These are phyloP conservation scores for Thermochaetoides thermophila DNA, from an alignment of 495 filamentous ascomycete genomes.

Conservation along the genomic window DNA sequence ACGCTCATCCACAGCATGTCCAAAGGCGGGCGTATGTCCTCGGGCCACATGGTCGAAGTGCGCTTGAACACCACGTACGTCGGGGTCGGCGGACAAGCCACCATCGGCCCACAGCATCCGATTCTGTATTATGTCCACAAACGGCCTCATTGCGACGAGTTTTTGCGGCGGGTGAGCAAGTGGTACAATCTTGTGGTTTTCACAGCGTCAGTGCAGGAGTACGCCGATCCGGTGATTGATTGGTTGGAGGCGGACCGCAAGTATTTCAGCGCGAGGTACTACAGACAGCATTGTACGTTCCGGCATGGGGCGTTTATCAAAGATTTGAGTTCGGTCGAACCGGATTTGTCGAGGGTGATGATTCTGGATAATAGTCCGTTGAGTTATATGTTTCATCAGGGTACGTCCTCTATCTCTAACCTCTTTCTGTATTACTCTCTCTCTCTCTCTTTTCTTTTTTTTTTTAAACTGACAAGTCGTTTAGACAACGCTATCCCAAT, in stretches of 20 bases:
- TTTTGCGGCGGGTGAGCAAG: conserved; percentile 78
- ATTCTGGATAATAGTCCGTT: conserved; percentile 96
- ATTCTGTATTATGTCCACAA: conserved; percentile 99
- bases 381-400: conserved; percentile 98
- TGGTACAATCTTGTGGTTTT: conserved; percentile 99
- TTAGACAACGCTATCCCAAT: conserved; percentile 89
- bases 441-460: conserved; percentile 3
- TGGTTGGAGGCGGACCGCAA: conserved; percentile 95
- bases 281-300: conserved; percentile 90
- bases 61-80: conserved; percentile 57
- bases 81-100: conserved; percentile 46
- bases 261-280: conserved; percentile 83
- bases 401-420: conserved; percentile 29
- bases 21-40: conserved; percentile 89
- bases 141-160: conserved; percentile 91
- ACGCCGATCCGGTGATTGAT: conserved; percentile 97
- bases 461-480: conserved; percentile 6
- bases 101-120: conserved; percentile 74
- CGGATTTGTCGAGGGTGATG: conserved; percentile 92
- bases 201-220: conserved; percentile 94
- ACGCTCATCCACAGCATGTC: conserved; percentile 95
- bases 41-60: conserved; percentile 97
- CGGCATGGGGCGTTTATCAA: conserved; percentile 96
- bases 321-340: conserved; percentile 88
- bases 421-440: neutral